Evolutionary conservation across 306 rosid genomes (phyloP).

Genomic region (Prunus padus): DNA sequence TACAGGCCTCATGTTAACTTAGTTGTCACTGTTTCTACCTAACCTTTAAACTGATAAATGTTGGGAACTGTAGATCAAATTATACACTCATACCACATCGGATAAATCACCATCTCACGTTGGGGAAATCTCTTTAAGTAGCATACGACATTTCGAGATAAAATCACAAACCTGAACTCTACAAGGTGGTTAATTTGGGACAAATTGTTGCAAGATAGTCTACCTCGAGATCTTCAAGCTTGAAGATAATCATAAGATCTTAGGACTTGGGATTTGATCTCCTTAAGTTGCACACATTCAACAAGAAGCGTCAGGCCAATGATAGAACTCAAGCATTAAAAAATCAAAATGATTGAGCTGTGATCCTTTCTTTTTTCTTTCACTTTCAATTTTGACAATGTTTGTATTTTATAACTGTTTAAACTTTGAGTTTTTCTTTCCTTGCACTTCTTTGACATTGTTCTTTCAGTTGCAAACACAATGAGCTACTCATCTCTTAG

Average conservation of each 20-base stretch:
- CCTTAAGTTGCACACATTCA: not conserved
- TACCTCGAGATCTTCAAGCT: not conserved
- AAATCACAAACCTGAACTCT: too few species aligned
- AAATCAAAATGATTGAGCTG: not conserved
- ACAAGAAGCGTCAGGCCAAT: not conserved
- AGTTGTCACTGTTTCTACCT: too few species aligned
- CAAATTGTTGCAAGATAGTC: not conserved
- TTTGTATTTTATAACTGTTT: too few species aligned
- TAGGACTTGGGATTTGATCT: not conserved
- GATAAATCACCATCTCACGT: not conserved
- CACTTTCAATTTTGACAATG: not conserved
- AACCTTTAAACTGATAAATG: too few species aligned
- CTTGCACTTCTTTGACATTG: too few species aligned
- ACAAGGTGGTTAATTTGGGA: not conserved
- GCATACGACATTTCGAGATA: not conserved
- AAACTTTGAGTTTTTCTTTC: too few species aligned
- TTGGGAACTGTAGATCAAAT: not conserved
- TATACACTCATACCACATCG: not conserved
- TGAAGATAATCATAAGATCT: not conserved
- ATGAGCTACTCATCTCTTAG: not conserved
- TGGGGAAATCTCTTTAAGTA: not conserved
- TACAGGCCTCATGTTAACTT: too few species aligned
- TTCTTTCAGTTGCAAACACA: not conserved
- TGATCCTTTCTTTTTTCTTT: not conserved
- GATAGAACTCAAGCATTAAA: not conserved